phyloP scores from a whole-genome alignment of 257 asterid species.

The Lithospermum erythrorhizon region DNA sequence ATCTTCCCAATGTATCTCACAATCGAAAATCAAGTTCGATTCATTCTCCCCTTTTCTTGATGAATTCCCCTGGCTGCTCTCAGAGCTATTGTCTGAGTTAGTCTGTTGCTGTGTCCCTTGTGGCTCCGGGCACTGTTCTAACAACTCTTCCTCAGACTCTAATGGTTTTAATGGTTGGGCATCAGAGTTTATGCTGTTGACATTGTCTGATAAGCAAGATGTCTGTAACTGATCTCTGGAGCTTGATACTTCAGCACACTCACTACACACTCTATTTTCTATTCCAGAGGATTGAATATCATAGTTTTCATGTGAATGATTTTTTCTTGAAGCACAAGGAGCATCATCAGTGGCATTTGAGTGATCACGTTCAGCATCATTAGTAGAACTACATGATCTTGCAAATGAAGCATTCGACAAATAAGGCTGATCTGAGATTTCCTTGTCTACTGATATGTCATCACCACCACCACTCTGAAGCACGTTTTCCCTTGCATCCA shows the following conservation, averaged over 20 bases:
- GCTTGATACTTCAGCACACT: constrained; percentile 11
- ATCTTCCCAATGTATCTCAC: constrained; percentile 59
- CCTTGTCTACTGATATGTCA: constrained; percentile 19
- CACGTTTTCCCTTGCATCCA: constrained; percentile 15
- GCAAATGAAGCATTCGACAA: constrained; percentile 12
- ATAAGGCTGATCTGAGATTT: constrained; percentile 9
- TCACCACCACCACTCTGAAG: constrained; percentile 14
- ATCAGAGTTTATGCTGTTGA: constrained; percentile 6
- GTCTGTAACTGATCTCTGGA: constrained; percentile 13
- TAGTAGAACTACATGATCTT: constrained; percentile 3
- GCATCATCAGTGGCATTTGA: constrained; percentile 5
- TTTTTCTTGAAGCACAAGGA: constrained; percentile 9
- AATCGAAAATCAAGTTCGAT: constrained; percentile 14
- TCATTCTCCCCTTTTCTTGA: constrained; percentile 28
- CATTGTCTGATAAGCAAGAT: constrained; percentile 13
- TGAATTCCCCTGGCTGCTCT: constrained; percentile 22
- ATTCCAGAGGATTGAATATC: background rate
- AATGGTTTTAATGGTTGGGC: constrained; percentile 4
- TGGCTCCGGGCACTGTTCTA: constrained; percentile 6
- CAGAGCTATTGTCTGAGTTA: constrained; percentile 15
- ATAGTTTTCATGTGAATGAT: constrained; percentile 1
- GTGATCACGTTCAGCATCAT: constrained; percentile 4
- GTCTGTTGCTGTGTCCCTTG: constrained; percentile 14
- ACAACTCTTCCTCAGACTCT: constrained; percentile 16
- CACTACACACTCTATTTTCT: constrained; percentile 5